A percentile compares a stretch with the other conserved stretches of the same genome.
Evolutionary conservation across 2,329 filamentous ascomycete genomes (phyloP).

Genomic region (Rhexocercosporidium sp.): DNA sequence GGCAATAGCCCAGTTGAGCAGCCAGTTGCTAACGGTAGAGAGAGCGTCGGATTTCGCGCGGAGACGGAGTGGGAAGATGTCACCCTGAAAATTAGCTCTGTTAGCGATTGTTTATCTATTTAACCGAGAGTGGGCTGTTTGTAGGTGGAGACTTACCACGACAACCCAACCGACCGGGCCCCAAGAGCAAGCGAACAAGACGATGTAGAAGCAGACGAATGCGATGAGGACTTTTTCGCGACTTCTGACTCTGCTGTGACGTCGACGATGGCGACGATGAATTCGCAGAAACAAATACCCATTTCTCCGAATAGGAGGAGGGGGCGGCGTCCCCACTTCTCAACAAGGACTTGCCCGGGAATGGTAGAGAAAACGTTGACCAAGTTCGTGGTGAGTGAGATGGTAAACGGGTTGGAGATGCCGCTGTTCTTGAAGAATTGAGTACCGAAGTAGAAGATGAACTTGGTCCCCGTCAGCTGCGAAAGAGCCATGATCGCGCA

Average conservation of each 20-base stretch:
- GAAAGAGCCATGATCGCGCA: conserved; percentile 71
- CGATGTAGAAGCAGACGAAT: conserved; percentile 74
- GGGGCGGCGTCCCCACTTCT: conserved; percentile 71
- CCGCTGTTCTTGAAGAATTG: conserved; percentile 63
- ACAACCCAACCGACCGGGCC: conserved; percentile 62
- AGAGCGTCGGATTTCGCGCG: conserved; percentile 70
- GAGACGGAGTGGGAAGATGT: conserved; percentile 66
- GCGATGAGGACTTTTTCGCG: conserved; percentile 61
- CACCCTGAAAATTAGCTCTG: conserved; percentile 49
- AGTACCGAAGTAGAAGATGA: conserved; percentile 67
- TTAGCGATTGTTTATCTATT: neutral
- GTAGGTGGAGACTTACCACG: conserved; percentile 50
- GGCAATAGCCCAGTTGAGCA: conserved; percentile 78
- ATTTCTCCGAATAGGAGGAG: conserved; percentile 65
- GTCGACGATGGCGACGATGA: conserved; percentile 64
- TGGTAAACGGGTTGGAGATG: conserved; percentile 58
- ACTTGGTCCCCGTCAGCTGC: conserved; percentile 59
- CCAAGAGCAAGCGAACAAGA: conserved; percentile 77
- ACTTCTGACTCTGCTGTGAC: conserved; percentile 52
- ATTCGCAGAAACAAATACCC: conserved; percentile 67
- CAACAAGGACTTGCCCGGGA: conserved; percentile 66
- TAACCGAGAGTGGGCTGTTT: neutral
- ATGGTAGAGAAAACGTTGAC: conserved; percentile 71
- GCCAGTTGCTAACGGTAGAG: conserved; percentile 73
- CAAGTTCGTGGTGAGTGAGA: conserved; percentile 65